Evolutionary conservation across 768 basidiomycete genomes (phyloP).

Genomic region (Phaeolepiota aurea): DNA sequence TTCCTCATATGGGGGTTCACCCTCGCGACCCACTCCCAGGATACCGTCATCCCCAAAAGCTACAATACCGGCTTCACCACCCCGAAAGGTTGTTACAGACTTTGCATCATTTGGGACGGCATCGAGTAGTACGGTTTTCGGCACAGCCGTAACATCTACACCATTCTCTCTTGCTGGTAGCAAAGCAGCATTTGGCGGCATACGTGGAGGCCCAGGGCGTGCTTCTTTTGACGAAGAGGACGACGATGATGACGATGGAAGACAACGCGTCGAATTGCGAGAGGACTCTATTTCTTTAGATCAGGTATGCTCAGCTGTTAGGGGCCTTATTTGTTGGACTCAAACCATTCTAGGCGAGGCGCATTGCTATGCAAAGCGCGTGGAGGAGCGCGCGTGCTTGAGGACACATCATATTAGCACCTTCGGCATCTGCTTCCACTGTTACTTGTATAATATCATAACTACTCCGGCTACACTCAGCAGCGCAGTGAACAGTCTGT

Average conservation of each 20-base stretch:
- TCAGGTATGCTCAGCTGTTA: slow-evolving; percentile 47
- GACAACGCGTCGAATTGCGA: slow-evolving; percentile 67
- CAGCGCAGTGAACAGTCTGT: no score
- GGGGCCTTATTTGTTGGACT: background rate
- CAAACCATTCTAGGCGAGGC: slow-evolving; percentile 46
- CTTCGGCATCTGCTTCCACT: background rate
- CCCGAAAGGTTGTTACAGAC: slow-evolving; percentile 82
- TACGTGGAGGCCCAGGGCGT: slow-evolving; percentile 35
- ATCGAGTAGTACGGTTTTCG: slow-evolving; percentile 69
- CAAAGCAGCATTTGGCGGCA: slow-evolving; percentile 79
- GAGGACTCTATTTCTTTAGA: slow-evolving; percentile 89
- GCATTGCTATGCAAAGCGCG: slow-evolving; percentile 85
- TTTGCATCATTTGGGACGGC: slow-evolving; percentile 83
- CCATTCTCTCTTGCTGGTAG: slow-evolving; percentile 75
- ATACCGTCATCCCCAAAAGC: slow-evolving; percentile 33
- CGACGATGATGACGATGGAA: slow-evolving; percentile 66
- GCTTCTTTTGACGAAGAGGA: slow-evolving; percentile 46
- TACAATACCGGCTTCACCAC: slow-evolving; percentile 47
- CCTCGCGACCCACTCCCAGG: slow-evolving; percentile 31
- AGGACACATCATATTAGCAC: slow-evolving; percentile 8
- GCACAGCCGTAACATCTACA: slow-evolving; percentile 73
- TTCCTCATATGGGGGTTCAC: slow-evolving; percentile 40
- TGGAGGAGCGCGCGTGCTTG: slow-evolving; percentile 67
- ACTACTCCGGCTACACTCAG: no score
- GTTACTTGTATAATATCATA: slow-evolving; percentile 1